phyloP scores from a whole-genome alignment of 257 asterid species.

The Osmanthus fragrans region DNA sequence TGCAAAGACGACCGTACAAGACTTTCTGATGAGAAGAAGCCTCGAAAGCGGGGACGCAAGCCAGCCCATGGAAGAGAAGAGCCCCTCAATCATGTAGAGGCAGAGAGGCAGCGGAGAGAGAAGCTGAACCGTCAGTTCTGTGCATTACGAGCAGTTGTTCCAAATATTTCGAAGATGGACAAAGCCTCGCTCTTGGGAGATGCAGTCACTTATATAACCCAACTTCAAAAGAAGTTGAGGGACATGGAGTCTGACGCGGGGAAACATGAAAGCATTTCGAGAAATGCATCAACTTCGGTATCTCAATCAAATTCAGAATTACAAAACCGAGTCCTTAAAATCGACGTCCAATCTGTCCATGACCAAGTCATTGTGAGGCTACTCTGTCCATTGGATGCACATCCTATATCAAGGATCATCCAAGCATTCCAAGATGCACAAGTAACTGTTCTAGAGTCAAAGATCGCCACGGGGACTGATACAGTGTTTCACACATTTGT shows the following conservation, averaged over 20 bases:
- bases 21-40: slow-evolving; percentile 57
- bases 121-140: slow-evolving; percentile 87
- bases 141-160: slow-evolving; percentile 82
- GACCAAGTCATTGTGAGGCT: slow-evolving; percentile 62
- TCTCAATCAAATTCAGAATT: slow-evolving; percentile 32
- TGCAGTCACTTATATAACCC: slow-evolving; percentile 89
- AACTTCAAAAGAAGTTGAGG: slow-evolving; percentile 75
- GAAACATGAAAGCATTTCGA: slow-evolving; percentile 36
- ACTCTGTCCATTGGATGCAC: slow-evolving; percentile 57
- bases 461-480: slow-evolving; percentile 55
- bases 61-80: slow-evolving; percentile 90
- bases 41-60: slow-evolving; percentile 86
- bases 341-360: slow-evolving; percentile 40
- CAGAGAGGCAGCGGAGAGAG: slow-evolving; percentile 87
- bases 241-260: slow-evolving; percentile 71
- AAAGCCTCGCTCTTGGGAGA: slow-evolving; percentile 92
- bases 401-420: slow-evolving; percentile 67
- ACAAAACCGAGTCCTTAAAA: slow-evolving; percentile 31
- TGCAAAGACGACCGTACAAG: slow-evolving; percentile 54
- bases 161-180: slow-evolving; percentile 93
- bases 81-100: slow-evolving; percentile 86
- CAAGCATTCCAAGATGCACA: slow-evolving; percentile 60
- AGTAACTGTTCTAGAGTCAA: slow-evolving; percentile 58
- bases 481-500: slow-evolving; percentile 73
- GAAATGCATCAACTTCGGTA: slow-evolving; percentile 42